Base-by-base conservation (phyloP, 164 flowering plant species). In the Taxillus chinensis region DNA sequence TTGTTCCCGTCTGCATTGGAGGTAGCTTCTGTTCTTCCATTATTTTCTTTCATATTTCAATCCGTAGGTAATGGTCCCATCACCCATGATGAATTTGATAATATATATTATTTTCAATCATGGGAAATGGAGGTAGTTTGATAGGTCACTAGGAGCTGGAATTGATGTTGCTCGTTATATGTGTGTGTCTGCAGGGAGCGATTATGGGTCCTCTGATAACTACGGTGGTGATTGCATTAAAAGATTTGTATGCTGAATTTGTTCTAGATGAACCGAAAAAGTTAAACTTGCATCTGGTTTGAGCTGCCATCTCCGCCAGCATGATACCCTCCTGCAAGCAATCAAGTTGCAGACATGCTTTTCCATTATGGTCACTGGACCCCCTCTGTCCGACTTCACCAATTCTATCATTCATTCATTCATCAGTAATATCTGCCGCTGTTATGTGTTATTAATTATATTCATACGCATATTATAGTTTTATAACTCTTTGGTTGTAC, bases 151-250 rank as follows among this genome's bases (percentile, higher is more conserved):
- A 27, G 27, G 2, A 27, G 27, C 27, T 27, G 27, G 27, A 27
- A 27, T 27, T 27, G 27, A 27, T 27, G 27, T 27, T 27, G 27
- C 27, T 27, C 27, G 27, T 27, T 27, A 27, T 27, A 27, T 39
- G 14, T 56, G 4, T 41, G 67, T 5, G 41, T 62, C 51, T 50
- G 59, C 88, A 90, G 98, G 98, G 98, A 62, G 98, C 98, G 5
- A 84, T 92, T 57, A 83, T 92, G 96, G 98, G 98, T 1, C 96
- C 98, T 3, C 73, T 90, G 65, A 83, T 92, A 55, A 87, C 92
- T 7, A 92, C 95, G 3, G 91, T 92, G 11, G 82, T 87, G 70
- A 89, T 89, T 59, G 95, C 91, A 14, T 70, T 92, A 5, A 93
- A 90, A 71, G 81, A 93, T 77, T 69, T 93, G 74, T 90, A 90